Base-by-base conservation (phyloP, 2,329 filamentous ascomycete species). In the Fusarium neocosmosporiellum region DNA sequence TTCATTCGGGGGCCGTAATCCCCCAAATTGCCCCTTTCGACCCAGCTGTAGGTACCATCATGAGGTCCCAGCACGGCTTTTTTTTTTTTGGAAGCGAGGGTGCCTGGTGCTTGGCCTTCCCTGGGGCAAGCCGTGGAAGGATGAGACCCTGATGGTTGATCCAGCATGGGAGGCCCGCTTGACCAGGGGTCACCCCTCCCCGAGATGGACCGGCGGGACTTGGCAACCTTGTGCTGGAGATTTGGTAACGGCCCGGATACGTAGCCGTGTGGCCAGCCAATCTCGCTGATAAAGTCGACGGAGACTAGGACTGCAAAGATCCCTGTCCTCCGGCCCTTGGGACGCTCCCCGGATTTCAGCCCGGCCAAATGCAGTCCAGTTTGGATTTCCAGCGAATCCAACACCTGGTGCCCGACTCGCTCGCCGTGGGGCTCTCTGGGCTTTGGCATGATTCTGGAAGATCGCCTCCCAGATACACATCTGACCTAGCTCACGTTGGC, bases 221-320 rank as follows among this genome's bases (percentile, higher is more conserved):
- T 63, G 72, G 66, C 72, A 69, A 60, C 72, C 66, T 71, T 60
- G 58, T 39, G 66, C 73, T 76, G 71, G 74, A 75, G 73, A 77
- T 74, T 78, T 75, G 71, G 69, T 73, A 79, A 79, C 80, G 79
- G 80, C 74, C 80, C 80, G 80, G 80, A 79, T 79, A 77, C 70
- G 66, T 76, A 81, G 79, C 80, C 79, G 80, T 81, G 72, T 79
- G 75, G 78, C 70, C 78, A 78, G 70, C 67, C 73, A 76, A 73
- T 76, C 70, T 76, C 69, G 66, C 69, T 73, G 72, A 77, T 79
- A 73, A 78, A 73, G 73, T 63, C 61, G 62, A 72, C 74, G 73
- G 73, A 48, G 73, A 75, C 78, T 74, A 76, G 77, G 78, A 74
- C 75, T 72, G 63, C 63, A 71, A 72, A 36, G 24, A 72, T 50